Conservation (phyloP, 139 green algal genomes). For the Picochlorum sp. region DNA sequence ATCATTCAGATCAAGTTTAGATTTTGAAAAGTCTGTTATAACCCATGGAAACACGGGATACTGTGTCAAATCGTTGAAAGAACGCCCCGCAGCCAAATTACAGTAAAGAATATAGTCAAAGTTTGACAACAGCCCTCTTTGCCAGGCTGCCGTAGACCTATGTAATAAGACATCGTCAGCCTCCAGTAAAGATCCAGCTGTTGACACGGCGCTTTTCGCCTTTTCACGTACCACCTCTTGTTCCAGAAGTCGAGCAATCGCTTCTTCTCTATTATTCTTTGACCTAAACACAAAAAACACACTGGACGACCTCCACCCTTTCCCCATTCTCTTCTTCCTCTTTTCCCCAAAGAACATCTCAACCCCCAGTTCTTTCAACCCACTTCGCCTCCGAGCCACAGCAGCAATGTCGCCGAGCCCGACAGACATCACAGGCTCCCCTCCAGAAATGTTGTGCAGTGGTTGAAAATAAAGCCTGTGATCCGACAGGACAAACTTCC, state of each 20-base stretch:
- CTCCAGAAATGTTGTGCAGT: constrained; percentile 61
- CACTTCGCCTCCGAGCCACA: constrained; percentile 51
- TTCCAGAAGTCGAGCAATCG: constrained; percentile 14
- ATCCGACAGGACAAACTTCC: constrained; percentile 62
- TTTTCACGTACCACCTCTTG: constrained; percentile 32
- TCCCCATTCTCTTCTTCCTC: neutral
- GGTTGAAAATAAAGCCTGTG: constrained; percentile 79
- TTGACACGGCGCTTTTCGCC: constrained; percentile 12
- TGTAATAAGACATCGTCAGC: constrained; percentile 39
- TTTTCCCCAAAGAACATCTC: constrained; percentile 33
- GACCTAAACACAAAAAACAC: constrained; percentile 69
- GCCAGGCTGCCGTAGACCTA: constrained; percentile 64
- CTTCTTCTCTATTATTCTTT: constrained; percentile 35
- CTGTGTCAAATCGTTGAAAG: constrained; percentile 75
- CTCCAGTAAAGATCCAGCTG: constrained; percentile 35
- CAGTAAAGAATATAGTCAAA: constrained; percentile 82
- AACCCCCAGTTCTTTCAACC: constrained; percentile 46
- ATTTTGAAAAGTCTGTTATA: constrained; percentile 65
- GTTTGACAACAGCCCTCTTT: constrained; percentile 49
- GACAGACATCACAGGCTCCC: constrained; percentile 42
- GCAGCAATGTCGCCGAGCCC: constrained; percentile 57
- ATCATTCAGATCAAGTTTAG: constrained; percentile 52
- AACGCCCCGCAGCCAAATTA: constrained; percentile 75
- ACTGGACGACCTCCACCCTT: constrained; percentile 50
- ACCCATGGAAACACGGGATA: constrained; percentile 91